Evolutionary conservation across 441 rosid genomes (phyloP).

Genomic region (Melianthus villosus): DNA sequence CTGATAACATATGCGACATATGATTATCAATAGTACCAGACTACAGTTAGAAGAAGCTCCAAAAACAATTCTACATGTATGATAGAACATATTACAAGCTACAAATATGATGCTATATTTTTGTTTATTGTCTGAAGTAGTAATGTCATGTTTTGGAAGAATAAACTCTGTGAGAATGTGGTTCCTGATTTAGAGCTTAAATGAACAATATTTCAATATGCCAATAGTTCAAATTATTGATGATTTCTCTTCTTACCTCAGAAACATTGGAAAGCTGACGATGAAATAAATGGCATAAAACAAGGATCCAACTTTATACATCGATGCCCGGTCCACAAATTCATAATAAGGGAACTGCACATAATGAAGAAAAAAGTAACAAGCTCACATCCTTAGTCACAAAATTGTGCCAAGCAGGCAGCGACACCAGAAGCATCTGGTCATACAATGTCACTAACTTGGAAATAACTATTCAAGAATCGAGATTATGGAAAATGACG

Average conservation of each 20-base stretch:
- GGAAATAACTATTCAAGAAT: too few species aligned
- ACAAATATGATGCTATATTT: not conserved
- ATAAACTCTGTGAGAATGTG: too few species aligned
- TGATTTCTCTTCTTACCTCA: constrained; percentile 41
- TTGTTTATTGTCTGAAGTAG: too few species aligned
- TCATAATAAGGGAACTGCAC: constrained; percentile 96
- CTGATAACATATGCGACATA: not conserved
- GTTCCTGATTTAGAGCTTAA: not conserved
- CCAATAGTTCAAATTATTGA: not conserved
- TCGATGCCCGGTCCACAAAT: constrained; percentile 82
- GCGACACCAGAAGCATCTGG: too few species aligned
- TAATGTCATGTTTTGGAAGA: too few species aligned
- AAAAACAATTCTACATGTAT: too few species aligned
- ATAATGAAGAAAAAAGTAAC: constrained; percentile 10
- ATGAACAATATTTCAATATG: not conserved
- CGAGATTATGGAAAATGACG: too few species aligned
- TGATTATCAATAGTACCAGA: not conserved
- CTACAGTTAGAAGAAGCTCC: too few species aligned
- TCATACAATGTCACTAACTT: too few species aligned
- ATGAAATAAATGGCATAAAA: constrained; percentile 92
- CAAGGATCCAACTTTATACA: constrained; percentile 89
- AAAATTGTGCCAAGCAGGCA: too few species aligned
- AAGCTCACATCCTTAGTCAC: too few species aligned
- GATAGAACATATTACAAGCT: not conserved
- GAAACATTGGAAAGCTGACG: constrained; percentile 96